These are phyloP conservation scores for Diaporthe batatas DNA, from an alignment of 2,329 filamentous ascomycete species.

Conservation along the genomic window DNA sequence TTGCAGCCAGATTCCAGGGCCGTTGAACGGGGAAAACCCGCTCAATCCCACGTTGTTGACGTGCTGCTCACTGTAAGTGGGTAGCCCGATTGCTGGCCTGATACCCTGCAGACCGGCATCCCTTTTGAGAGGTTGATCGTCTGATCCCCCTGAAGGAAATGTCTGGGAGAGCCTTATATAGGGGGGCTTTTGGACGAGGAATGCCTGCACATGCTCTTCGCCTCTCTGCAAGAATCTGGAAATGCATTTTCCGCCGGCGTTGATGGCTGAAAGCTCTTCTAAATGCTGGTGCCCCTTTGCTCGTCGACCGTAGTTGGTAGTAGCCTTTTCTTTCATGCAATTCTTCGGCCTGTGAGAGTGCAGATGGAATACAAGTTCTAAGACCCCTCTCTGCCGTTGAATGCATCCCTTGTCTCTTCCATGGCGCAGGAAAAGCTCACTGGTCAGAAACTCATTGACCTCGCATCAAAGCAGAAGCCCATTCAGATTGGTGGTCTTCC, in stretches of 20 bases:
- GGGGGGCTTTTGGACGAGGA: background rate
- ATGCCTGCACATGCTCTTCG: background rate
- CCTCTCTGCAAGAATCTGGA: no score
- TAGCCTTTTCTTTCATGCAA: background rate
- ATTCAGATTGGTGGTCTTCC: background rate
- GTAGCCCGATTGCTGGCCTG: background rate
- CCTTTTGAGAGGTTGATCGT: background rate
- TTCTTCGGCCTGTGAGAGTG: no score
- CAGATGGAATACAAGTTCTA: background rate
- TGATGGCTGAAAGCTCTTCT: background rate
- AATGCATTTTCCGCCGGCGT: background rate
- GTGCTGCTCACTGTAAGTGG: background rate
- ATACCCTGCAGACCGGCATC: slow-evolving; percentile 13
- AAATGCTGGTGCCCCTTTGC: background rate
- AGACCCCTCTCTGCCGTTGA: no score
- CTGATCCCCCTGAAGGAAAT: background rate
- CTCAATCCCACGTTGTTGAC: background rate
- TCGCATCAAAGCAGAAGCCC: background rate
- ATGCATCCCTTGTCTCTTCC: background rate
- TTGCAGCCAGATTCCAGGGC: background rate
- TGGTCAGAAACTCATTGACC: slow-evolving; percentile 16
- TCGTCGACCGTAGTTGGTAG: background rate
- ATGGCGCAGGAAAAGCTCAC: slow-evolving; percentile 3
- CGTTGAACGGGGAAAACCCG: background rate
- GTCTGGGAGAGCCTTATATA: background rate